phyloP scores from a whole-genome alignment of 2,329 filamentous ascomycete species.

The Ophiostoma ips region DNA sequence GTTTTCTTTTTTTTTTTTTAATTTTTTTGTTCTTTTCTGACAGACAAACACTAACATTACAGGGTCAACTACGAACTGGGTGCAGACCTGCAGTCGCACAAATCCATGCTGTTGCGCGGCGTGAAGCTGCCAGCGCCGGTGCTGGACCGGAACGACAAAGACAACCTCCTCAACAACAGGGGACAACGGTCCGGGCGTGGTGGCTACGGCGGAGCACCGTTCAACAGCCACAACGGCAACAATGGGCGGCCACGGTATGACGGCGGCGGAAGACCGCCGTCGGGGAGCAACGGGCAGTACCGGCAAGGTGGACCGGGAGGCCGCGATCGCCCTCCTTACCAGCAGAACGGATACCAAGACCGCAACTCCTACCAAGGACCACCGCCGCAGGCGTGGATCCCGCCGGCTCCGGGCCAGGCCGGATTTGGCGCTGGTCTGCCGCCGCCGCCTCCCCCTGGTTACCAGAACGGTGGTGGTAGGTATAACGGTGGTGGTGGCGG shows the following conservation, averaged over 20 bases:
- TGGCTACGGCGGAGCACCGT: conserved; percentile 28
- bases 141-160: conserved; percentile 63
- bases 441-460: conserved; percentile 28
- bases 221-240: not conserved
- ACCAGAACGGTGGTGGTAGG: conserved; percentile 11
- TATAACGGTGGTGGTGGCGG: conserved; percentile 1
- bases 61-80: conserved; percentile 84
- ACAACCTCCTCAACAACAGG: conserved; percentile 54
- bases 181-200: conserved; percentile 52
- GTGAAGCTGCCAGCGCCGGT: conserved; percentile 58
- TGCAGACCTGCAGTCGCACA: conserved; percentile 57
- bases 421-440: conserved; percentile 29
- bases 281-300: too few relatives aligned
- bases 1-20: not conserved
- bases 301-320: conserved; percentile 17
- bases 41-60: conserved; percentile 16
- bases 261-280: too few relatives aligned
- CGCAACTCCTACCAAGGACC: conserved; percentile 29
- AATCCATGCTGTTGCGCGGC: conserved; percentile 85
- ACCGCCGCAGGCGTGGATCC: conserved; percentile 23
- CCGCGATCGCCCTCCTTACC: not conserved
- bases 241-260: not conserved
- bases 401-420: conserved; percentile 30
- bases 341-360: conserved; percentile 23
- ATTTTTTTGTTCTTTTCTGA: not conserved